These are phyloP conservation scores for Nicotiana rustica DNA, from an alignment of 305 asterid genomes.

Conservation along the genomic window DNA sequence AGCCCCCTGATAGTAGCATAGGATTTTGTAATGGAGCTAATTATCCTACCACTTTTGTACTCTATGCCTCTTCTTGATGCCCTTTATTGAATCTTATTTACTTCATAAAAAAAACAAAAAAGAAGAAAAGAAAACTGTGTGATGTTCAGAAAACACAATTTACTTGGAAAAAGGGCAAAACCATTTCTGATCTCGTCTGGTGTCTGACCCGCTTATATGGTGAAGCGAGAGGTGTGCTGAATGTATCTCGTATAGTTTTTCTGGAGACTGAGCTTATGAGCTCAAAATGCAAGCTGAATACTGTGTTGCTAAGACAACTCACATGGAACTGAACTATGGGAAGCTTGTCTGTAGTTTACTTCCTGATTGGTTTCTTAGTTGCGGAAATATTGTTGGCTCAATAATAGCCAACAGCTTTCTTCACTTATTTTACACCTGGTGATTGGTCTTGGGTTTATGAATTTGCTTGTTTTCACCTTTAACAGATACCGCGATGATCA, in stretches of 20 bases:
- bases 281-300: neutral
- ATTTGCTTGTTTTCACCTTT: neutral
- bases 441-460: constrained; percentile 13
- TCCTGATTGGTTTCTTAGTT: neutral
- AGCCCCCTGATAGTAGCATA: no score
- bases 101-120: no score
- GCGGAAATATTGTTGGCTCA: neutral
- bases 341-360: neutral
- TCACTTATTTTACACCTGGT: neutral
- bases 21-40: no score
- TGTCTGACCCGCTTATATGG: constrained; percentile 9
- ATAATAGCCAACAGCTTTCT: neutral
- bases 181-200: neutral
- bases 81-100: no score
- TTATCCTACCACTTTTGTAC: no score
- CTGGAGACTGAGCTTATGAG: neutral
- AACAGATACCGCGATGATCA: constrained; percentile 54
- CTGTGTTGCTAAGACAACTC: neutral
- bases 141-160: neutral
- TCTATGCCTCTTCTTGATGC: no score
- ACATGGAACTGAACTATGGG: neutral
- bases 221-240: constrained; percentile 6
- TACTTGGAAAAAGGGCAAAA: neutral
- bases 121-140: no score
- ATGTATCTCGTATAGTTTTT: neutral